Conservation (phyloP, 345 rosid genomes). For the Durio zibethinus region DNA sequence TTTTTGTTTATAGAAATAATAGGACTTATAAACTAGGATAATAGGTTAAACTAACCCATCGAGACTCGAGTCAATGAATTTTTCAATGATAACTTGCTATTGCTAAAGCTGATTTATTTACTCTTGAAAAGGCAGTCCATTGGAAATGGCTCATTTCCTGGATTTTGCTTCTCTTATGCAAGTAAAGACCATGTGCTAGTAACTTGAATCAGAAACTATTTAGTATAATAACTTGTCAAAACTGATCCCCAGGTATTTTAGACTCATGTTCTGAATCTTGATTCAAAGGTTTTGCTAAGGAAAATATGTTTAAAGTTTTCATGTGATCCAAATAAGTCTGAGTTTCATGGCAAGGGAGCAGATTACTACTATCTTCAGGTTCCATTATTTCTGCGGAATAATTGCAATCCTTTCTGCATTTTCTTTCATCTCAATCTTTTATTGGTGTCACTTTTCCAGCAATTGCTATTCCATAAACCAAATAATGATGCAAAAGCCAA, state of each 20-base stretch:
- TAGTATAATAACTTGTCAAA: background rate
- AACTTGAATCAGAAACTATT: constrained; percentile 16
- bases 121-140: constrained; percentile 3
- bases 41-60: constrained; percentile 1
- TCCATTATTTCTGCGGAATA: constrained; percentile 49
- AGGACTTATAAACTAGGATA: constrained; percentile 4
- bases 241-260: background rate
- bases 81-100: constrained; percentile 4
- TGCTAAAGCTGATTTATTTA: constrained; percentile 5
- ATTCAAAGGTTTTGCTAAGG: background rate
- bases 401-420: constrained; percentile 42
- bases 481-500: constrained; percentile 23
- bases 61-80: background rate
- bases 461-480: constrained; percentile 35
- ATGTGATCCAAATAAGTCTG: constrained; percentile 3
- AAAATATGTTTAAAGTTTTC: background rate
- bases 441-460: constrained; percentile 42
- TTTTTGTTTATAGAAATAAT: background rate
- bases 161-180: background rate
- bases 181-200: constrained; percentile 30
- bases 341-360: constrained; percentile 51
- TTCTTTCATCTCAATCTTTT: constrained; percentile 56
- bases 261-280: constrained; percentile 14
- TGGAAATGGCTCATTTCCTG: background rate
- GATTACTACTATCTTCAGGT: constrained; percentile 31